Base-by-base conservation (phyloP, 108 stramenopile genomes). In the Cyclotella cryptica region DNA sequence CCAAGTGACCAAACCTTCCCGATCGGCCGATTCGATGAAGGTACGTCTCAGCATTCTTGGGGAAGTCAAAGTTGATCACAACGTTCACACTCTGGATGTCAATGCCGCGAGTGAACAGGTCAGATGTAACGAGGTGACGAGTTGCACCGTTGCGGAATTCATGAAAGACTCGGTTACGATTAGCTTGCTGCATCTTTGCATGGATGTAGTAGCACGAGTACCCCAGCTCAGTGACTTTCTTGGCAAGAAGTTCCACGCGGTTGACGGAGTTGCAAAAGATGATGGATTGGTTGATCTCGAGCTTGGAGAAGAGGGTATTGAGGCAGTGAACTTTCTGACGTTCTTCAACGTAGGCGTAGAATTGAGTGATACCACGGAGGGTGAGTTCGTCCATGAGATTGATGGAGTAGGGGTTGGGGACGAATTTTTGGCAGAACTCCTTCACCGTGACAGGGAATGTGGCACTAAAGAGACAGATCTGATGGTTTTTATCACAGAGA, bases 321-420 rank as follows among this genome's bases (percentile, higher is more conserved):
- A 99, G 92, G 83, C 98, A 98, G 79, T 97, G 97, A 21, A 98
- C 97, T 90, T 99, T 99, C 89, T 99, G 97, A 53, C 97, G 84
- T 79, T 99, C 99, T 69, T 98, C 97, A 40, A 99, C 98, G 75
- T 98, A 98, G 65, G 98, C 98, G 81, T 99, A 99, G 78, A 93
- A 99, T 86, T 99, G 98, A 27, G 97, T 91, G 66, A 99, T 96
- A 82, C 98, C 98, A 53, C 96, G 88, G 27, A 99, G 97, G 26
- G 98, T 99, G 59, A 99, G 96, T 84, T 99, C 99, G 59, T 99
- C 99, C 98, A 98, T 99, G 27, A 99, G 91, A 77, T 99, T 98
- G 86, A 99, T 98, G 52, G 89, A 89, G 79, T 96, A 96, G 17
- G 96, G 90, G 57, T 94, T 93, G 21, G 95, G 93, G 47, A 98